Base-by-base conservation (phyloP, 2,329 filamentous ascomycete species). In the Aspergillus fumigatus region DNA sequence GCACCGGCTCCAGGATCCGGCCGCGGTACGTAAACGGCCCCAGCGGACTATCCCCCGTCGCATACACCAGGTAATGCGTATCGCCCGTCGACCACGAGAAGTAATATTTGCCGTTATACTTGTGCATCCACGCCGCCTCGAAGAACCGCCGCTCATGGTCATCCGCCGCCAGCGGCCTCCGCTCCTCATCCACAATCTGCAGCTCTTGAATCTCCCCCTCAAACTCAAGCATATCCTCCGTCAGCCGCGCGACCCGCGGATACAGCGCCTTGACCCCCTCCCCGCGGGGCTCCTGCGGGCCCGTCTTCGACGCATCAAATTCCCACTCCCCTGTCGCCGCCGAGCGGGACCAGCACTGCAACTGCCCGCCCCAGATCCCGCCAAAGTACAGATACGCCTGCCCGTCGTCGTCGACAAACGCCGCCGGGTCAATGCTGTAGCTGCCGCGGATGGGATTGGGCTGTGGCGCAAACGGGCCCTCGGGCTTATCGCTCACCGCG, bases 81-180 rank as follows among this genome's bases (percentile, higher is more conserved):
- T 92, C 89, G 21, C 89, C 89, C 1, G 88, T 92, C 60, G 87
- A 89, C 76, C 90, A 90, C 54, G 83, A 87, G 70, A 91, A 88
- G 76, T 90, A 90, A 74, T 91, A 91, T 58, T 77, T 81, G 1
- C 81, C 86, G 0, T 81, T 75, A 67, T 84, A 83, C 79, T 88
- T 89, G 76, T 92, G 88, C 80, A 90, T 79, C 89, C 88, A 92
- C 2, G 88, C 85, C 0, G 88, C 89, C 75, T 92, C 89, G 70
- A 92, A 92, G 80, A 92, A 92, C 7, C 89, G 81, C 17, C 86
- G 74, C 58, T 87, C 86, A 69, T 92, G 89, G 70, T 92, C 88
- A 63, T 87, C 82, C 9, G 86, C 85, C 1, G 74, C 66, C 51
- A 92, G 76, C 0, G 81, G 84, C 67, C 82, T 70, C 5, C 84